Base-by-base conservation (phyloP, 352 stramenopile genomes). In the Plasmopara viticola region DNA sequence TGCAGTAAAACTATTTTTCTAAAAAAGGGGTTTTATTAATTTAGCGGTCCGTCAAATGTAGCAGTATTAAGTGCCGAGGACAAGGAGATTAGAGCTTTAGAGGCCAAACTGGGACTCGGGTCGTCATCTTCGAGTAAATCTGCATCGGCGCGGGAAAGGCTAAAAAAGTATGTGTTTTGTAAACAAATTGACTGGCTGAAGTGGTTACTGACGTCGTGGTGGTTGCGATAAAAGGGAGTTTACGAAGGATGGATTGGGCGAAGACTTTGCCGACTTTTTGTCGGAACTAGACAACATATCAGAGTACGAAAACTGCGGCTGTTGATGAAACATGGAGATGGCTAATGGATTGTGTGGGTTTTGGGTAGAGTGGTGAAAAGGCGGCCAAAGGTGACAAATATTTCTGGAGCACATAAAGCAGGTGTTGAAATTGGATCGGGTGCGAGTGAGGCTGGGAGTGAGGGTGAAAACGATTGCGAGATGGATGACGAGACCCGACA, bases 191-290 rank as follows among this genome's bases (percentile, higher is more conserved):
- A 6, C 8, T 50, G 29, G 9, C 5, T 50, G 5, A 15, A 35
- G 18, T 56, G 15, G 13, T 46, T 44, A n/a, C 39, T 62, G 44
- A 57, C 29, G 37, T 45, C 48, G 42, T 52, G 33, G 6, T 55
- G 47, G 30, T 44, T 60, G 47, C 46, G 28, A 12, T 51, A 6
- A 5, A 47, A 91, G 80, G 39, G 83, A 93, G 57, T 93, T 84
- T 62, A 68, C 71, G 37, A 84, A 83, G 29, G 83, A 93, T 51
- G 83, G 83, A 28, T 45, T 93, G 10, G 83, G 83, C 29, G 78
- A 87, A 37, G 83, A 93, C 53, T 93, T 93, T 68, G 69, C 69
- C 29, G 80, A 88, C 41, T 93, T 93, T 66, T 58, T 93, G 29
- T 70, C 57, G 25, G 72, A 67, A 33, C 53, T 93, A 25, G 78